Conservation (phyloP, 139 green algal species). For the Trebouxia sp. region DNA sequence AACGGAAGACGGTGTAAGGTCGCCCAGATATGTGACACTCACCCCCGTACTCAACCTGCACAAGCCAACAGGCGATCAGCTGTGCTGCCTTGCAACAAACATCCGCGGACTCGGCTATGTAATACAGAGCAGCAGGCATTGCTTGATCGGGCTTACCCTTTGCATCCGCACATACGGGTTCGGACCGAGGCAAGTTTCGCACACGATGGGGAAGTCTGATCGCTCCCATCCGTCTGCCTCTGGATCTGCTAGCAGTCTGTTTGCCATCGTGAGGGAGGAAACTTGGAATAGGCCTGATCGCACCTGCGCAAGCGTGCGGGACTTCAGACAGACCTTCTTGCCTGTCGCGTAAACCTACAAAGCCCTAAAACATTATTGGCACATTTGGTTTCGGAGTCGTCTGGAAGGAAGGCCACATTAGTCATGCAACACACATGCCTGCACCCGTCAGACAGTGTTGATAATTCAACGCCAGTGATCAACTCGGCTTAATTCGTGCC, state of each 20-base stretch:
- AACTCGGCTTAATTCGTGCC: no score
- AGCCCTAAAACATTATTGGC: not conserved
- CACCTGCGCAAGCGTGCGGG: no score
- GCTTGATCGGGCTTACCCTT: constrained; percentile 68
- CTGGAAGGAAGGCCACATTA: not conserved
- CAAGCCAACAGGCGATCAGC: no score
- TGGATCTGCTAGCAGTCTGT: constrained; percentile 73
- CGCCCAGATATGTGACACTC: constrained; percentile 89
- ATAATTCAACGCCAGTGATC: no score
- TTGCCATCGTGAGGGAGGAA: constrained; percentile 9
- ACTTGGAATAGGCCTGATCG: not conserved
- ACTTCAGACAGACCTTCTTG: no score
- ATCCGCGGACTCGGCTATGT: no score
- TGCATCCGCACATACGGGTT: constrained; percentile 99
- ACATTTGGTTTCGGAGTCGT: not conserved
- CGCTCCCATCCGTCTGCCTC: constrained; percentile 91
- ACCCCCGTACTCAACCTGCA: constrained; percentile 85
- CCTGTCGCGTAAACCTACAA: not conserved
- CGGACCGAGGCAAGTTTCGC: constrained; percentile 93
- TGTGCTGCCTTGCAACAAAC: no score
- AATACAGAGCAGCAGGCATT: not conserved
- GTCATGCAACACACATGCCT: not conserved
- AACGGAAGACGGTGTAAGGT: constrained; percentile 93
- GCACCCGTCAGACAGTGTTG: no score
- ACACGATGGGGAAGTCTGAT: constrained; percentile 96